Percentiles rank a stretch among this genome's conserved stretches.
Evolutionary conservation across 345 rosid genomes (phyloP).

Genomic region (Balakata baccata): DNA sequence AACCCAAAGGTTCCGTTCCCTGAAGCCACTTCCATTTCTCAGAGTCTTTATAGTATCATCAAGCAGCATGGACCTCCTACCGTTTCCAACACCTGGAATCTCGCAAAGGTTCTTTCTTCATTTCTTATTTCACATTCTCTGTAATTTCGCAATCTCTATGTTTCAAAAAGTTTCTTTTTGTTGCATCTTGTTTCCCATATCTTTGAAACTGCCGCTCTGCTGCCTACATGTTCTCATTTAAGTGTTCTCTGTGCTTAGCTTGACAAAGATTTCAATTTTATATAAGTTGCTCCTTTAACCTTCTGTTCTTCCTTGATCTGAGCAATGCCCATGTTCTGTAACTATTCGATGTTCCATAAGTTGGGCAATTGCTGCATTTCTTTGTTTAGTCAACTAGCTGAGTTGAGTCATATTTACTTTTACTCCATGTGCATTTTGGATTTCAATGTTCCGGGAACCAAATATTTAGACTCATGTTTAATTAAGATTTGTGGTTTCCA

Average conservation of each 20-base stretch:
- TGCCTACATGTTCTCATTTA: not conserved
- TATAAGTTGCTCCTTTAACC: not conserved
- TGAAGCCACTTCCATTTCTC: conserved; percentile 72
- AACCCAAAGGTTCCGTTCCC: conserved; percentile 89
- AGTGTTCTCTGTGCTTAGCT: not conserved
- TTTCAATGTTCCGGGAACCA: not conserved
- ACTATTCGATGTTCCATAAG: not conserved
- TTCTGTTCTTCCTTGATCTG: not conserved
- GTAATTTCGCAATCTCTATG: not conserved
- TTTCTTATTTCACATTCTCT: not conserved
- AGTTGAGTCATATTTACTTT: not conserved
- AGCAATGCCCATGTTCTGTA: not conserved
- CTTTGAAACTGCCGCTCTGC: not conserved
- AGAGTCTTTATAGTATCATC: conserved; percentile 58
- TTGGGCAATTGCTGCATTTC: not conserved
- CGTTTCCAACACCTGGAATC: conserved; percentile 71
- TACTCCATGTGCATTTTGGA: not conserved
- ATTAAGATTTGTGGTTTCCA: not conserved
- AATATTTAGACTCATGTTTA: not conserved
- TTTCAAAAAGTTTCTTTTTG: not conserved
- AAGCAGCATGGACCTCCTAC: conserved; percentile 73
- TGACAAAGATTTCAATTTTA: not conserved
- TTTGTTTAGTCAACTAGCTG: not conserved
- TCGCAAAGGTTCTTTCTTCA: conserved; percentile 50
- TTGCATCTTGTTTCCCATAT: not conserved